Conservation (phyloP, 805 yeast genomes). For the Metschnikowia shivogae region DNA sequence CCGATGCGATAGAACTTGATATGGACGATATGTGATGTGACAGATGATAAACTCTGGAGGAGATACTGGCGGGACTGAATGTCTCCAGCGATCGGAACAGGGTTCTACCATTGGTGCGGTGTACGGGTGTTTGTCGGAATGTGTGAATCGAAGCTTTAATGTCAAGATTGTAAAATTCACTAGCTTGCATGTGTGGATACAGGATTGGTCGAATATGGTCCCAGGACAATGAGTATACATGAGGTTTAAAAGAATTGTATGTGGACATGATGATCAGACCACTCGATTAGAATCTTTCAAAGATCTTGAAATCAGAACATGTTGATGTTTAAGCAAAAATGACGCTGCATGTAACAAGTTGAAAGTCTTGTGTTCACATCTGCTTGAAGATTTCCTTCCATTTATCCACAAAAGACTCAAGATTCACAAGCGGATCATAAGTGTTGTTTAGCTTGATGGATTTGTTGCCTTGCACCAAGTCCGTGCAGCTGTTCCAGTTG, state of each 20-base stretch:
- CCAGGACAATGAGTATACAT: too few species aligned
- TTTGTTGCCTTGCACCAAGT: slow-evolving; percentile 30
- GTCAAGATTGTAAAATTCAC: too few species aligned
- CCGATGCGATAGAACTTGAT: slow-evolving; percentile 61
- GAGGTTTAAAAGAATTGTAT: too few species aligned
- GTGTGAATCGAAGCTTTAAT: too few species aligned
- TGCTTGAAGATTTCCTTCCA: slow-evolving; percentile 31
- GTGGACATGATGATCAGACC: too few species aligned
- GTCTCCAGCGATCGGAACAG: too few species aligned
- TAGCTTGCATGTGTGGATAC: neutral
- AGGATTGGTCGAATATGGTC: too few species aligned
- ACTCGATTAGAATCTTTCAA: too few species aligned
- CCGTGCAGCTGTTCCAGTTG: slow-evolving; percentile 36
- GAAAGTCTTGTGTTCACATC: slow-evolving; percentile 14
- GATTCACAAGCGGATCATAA: slow-evolving; percentile 29
- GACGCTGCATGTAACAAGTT: too few species aligned
- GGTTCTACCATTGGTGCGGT: too few species aligned
- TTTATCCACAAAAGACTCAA: slow-evolving; percentile 35
- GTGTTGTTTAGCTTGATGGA: slow-evolving; percentile 37
- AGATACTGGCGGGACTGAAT: neutral
- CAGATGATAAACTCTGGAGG: neutral
- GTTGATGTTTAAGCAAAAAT: neutral
- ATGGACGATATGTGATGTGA: slow-evolving; percentile 27
- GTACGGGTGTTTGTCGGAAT: neutral
- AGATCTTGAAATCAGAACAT: neutral